Percentiles rank a stretch among this genome's conserved stretches.
These are phyloP conservation scores for Chaetoceros tenuissimus DNA, from an alignment of 108 stramenopile genomes.

Conservation along the genomic window DNA sequence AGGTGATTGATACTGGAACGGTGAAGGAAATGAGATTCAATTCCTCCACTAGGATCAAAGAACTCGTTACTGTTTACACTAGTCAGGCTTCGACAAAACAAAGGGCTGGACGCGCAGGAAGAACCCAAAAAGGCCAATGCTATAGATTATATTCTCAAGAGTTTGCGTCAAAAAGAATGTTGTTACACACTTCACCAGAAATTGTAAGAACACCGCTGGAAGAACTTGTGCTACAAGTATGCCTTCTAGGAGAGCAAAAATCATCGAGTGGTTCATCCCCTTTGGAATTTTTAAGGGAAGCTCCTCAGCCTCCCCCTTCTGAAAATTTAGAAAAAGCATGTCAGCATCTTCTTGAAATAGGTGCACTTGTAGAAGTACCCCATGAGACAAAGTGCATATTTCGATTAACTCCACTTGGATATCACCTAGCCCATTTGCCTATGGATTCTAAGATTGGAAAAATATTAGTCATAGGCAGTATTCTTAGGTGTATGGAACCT, in stretches of 20 bases:
- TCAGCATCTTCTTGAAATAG: slow-evolving; percentile 50
- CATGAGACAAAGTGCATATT: slow-evolving; percentile 1
- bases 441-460: slow-evolving; percentile 79
- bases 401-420: slow-evolving; percentile 77
- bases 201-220: slow-evolving; percentile 83
- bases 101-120: slow-evolving; percentile 86
- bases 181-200: slow-evolving; percentile 63
- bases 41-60: slow-evolving; percentile 48
- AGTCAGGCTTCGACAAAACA: slow-evolving; percentile 63
- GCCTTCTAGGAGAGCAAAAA: slow-evolving; percentile 44
- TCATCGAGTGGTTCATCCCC: slow-evolving; percentile 13
- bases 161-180: slow-evolving; percentile 25
- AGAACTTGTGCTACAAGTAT: slow-evolving; percentile 64
- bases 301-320: slow-evolving; percentile 73
- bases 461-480: slow-evolving; percentile 55
- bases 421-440: slow-evolving; percentile 73
- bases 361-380: slow-evolving; percentile 29
- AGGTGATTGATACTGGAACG: slow-evolving; percentile 67
- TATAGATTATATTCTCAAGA: slow-evolving; percentile 63
- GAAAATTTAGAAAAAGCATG: slow-evolving; percentile 39
- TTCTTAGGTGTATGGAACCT: slow-evolving; percentile 57
- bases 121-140: slow-evolving; percentile 67
- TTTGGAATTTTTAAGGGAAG: slow-evolving; percentile 50
- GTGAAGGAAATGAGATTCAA: slow-evolving; percentile 79
- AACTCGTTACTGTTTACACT: slow-evolving; percentile 56